Conservation (phyloP, 2,329 filamentous ascomycete species). For the Ophiostoma himal-ulmi region DNA sequence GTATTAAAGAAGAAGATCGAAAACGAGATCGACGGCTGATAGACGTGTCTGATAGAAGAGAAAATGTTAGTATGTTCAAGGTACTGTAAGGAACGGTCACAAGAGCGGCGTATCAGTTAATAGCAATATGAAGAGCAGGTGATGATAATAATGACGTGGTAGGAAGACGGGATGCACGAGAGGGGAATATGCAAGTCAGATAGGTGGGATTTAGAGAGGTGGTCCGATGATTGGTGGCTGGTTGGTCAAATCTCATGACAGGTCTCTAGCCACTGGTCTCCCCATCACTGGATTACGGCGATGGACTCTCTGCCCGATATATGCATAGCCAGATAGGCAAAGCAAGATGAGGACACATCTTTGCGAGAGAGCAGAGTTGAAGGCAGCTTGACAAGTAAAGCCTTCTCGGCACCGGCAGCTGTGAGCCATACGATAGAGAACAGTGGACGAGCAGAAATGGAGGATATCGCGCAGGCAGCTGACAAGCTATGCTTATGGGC, state of each 20-base stretch:
- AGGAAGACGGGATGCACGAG: background rate
- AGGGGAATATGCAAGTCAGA: background rate
- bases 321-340: background rate
- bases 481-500: background rate
- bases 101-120: background rate
- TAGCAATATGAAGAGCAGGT: background rate
- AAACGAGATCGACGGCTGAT: constrained; percentile 17
- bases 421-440: too few relatives aligned
- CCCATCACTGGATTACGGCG: background rate
- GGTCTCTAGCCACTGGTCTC: background rate
- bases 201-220: background rate
- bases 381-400: background rate
- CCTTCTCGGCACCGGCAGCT: background rate
- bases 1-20: background rate
- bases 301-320: background rate
- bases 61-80: constrained; percentile 13
- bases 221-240: background rate
- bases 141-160: background rate
- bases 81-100: background rate
- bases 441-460: background rate
- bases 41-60: constrained; percentile 13
- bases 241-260: constrained; percentile 3
- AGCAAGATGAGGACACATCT: background rate
- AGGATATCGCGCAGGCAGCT: constrained; percentile 7
- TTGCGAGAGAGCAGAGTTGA: background rate